Base-by-base conservation (phyloP, 208 protist genomes). In the Phytomonas serpens region DNA sequence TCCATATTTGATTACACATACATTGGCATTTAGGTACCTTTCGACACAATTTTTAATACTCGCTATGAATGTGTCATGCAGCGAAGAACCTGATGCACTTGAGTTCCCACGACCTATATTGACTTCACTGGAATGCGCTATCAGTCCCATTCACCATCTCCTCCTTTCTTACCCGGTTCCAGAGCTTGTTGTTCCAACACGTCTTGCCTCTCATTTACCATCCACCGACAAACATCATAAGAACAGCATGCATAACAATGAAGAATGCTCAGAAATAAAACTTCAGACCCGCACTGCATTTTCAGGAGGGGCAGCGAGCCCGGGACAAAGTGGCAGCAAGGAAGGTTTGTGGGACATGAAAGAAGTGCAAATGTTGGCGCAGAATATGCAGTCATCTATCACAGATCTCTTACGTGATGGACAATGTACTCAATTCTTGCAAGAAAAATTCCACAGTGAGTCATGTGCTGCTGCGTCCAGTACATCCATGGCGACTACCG, bases 161-260 rank as follows among this genome's bases (percentile, higher is more conserved):
- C 73, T 88, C 19, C 71, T 83, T n/a, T 79, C 84, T 30, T 88
- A 86, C 40, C 84, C 84, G 0, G 71, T 78, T 16, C 84, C 81
- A 33, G 61, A 71, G 33, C 29, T 83, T 32, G 29, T 78, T 13
- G 47, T 57, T 57, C 47, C 47, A 57, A 27, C 47, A 6, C 10
- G 19, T 57, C 23, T 57, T 23, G 23, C 47, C 23, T 57, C 47
- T 23, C 23, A 5, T 57, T 19, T 5, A 23, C 11, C 11, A 23
- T 27, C 47, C 47, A 27, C 5, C 5, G 47, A 27, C 19, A 27
- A 9, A 27, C 19, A 57, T 27, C 47, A 27, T 57, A 9, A 57
- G 19, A 19, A 57, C 10, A 6, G 23, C 47, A 27, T 27, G 47
- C 47, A 5, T 57, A 23, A 57, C 7, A 57, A 57, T 57, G 6